A percentile compares a stretch with the other conserved stretches of the same genome.
Conservation (phyloP, 495 filamentous ascomycete species). For the Penicillium bovifimosum region DNA sequence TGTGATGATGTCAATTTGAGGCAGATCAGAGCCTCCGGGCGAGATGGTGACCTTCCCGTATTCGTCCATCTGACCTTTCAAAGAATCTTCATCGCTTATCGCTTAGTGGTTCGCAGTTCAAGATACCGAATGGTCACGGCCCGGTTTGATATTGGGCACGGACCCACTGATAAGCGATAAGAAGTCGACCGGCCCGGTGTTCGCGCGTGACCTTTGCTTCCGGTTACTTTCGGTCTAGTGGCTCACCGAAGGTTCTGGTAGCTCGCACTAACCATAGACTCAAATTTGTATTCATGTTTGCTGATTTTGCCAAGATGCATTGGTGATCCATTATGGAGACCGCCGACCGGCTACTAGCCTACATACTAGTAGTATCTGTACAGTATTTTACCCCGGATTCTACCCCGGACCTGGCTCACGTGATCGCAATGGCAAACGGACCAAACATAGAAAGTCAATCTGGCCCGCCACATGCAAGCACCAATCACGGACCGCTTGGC, state of each 20-base stretch:
- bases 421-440: neutral
- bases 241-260: neutral
- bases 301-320: neutral
- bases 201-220: neutral
- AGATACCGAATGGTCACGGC: constrained; percentile 8
- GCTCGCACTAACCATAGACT: too few species aligned
- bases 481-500: neutral
- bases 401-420: neutral
- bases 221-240: neutral
- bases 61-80: neutral
- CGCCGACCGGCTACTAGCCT: too few species aligned
- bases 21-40: neutral
- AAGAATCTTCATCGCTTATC: too few species aligned
- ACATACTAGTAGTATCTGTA: too few species aligned
- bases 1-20: neutral
- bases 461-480: neutral
- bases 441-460: neutral
- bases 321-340: neutral
- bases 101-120: neutral
- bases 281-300: neutral
- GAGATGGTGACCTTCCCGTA: neutral
- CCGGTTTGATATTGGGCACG: constrained; percentile 11
- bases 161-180: constrained; percentile 12
- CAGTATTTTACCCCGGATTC: constrained; percentile 5
- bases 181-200: constrained; percentile 10